These are phyloP conservation scores for Nyctanthes arbortristis DNA, from an alignment of 257 asterid species.

Conservation along the genomic window DNA sequence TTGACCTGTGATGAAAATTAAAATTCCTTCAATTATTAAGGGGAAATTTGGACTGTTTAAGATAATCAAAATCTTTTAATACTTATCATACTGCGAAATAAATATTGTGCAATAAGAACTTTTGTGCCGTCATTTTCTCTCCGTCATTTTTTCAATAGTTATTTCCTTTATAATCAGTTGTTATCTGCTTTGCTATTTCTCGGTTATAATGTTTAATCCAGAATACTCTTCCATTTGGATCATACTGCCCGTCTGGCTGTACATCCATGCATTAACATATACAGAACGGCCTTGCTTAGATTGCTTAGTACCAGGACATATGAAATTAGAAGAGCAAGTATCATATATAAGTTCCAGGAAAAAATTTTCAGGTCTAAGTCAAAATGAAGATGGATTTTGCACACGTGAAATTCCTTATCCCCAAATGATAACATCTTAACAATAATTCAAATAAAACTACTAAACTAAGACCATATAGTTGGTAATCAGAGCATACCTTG, in stretches of 20 bases:
- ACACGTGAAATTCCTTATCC: constrained; percentile 7
- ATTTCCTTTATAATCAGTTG: not conserved
- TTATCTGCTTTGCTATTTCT: not conserved
- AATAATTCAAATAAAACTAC: constrained; percentile 11
- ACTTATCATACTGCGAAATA: not conserved
- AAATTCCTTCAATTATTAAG: not conserved
- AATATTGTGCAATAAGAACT: not conserved
- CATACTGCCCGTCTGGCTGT: not conserved
- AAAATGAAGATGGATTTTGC: not conserved
- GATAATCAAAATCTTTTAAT: not conserved
- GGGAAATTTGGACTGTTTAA: constrained; percentile 8
- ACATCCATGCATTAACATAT: not conserved
- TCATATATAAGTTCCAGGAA: not conserved
- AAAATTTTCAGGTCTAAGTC: constrained; percentile 1
- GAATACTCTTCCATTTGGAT: constrained; percentile 15
- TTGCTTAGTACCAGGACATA: constrained; percentile 1
- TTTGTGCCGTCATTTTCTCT: not conserved
- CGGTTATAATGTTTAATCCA: not conserved
- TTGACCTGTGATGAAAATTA: constrained; percentile 2
- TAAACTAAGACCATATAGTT: not conserved
- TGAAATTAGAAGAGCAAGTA: not conserved
- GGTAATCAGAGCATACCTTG: constrained; percentile 59
- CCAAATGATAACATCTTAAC: not conserved
- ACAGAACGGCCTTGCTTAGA: constrained; percentile 7
- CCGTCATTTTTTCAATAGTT: not conserved